These are phyloP conservation scores for Rhizopogon rudus DNA, from an alignment of 768 basidiomycete species.

Conservation along the genomic window DNA sequence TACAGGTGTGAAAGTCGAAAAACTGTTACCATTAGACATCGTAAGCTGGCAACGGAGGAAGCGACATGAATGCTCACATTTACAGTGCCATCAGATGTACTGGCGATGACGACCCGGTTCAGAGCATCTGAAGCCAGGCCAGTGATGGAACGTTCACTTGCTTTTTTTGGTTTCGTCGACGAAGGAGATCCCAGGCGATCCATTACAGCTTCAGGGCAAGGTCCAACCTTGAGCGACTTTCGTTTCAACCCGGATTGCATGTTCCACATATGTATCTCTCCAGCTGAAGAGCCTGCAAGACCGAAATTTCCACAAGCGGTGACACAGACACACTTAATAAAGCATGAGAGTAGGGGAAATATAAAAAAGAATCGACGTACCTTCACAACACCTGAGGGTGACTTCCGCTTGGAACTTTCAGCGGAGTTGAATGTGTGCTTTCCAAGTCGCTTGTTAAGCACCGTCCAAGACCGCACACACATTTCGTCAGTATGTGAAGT, in stretches of 20 bases:
- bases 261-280: conserved; percentile 88
- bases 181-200: conserved; percentile 36
- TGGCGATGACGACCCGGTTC: conserved; percentile 76
- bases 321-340: conserved; percentile 69
- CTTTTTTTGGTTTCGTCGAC: conserved; percentile 33
- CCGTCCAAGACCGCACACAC: conserved; percentile 84
- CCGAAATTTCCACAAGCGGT: conserved; percentile 97
- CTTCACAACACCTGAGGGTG: conserved; percentile 61
- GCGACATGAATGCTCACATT: conserved; percentile 52
- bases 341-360: not conserved
- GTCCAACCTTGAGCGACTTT: conserved; percentile 67
- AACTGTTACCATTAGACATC: conserved; percentile 49
- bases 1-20: conserved; percentile 91
- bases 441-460: conserved; percentile 76
- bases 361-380: conserved; percentile 32
- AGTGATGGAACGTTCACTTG: conserved; percentile 57
- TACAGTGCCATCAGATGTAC: conserved; percentile 84
- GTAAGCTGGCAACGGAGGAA: not conserved
- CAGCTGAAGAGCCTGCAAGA: conserved; percentile 75
- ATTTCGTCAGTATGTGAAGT: conserved; percentile 86
- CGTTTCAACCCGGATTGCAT: conserved; percentile 91
- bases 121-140: conserved; percentile 84
- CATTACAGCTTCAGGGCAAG: conserved; percentile 51
- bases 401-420: conserved; percentile 44
- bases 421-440: conserved; percentile 64